A percentile compares a stretch with the other conserved stretches of the same genome.
These are phyloP conservation scores for Ilex aquifolium DNA, from an alignment of 257 asterid genomes.

Conservation along the genomic window DNA sequence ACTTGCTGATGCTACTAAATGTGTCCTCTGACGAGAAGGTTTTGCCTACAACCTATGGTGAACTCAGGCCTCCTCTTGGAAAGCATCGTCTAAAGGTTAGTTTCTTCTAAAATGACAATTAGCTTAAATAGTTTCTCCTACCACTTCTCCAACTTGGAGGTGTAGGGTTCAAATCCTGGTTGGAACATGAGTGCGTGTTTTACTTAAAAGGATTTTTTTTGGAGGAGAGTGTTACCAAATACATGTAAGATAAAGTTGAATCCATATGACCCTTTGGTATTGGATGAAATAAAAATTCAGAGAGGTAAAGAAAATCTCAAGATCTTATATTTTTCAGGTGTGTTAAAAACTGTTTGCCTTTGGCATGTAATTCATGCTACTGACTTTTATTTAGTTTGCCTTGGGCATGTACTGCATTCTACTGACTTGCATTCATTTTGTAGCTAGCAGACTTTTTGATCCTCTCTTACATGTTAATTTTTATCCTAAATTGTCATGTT, in stretches of 20 bases:
- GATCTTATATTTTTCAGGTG: neutral
- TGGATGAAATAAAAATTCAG: too few relatives aligned
- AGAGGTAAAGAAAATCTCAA: too few relatives aligned
- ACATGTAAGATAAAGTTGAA: too few relatives aligned
- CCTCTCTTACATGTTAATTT: neutral
- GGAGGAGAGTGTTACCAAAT: too few relatives aligned
- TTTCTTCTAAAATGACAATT: neutral
- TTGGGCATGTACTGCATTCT: neutral
- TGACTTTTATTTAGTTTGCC: neutral
- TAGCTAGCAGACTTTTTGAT: neutral
- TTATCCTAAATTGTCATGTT: neutral
- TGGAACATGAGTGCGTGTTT: neutral
- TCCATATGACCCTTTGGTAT: too few relatives aligned
- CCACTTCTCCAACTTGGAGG: neutral
- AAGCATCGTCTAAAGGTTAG: slow-evolving; percentile 88
- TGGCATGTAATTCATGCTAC: neutral
- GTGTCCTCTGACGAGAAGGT: slow-evolving; percentile 73
- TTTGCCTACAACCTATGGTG: slow-evolving; percentile 80
- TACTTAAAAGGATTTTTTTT: too few relatives aligned
- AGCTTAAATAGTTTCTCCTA: neutral
- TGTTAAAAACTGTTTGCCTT: neutral
- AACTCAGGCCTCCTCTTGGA: slow-evolving; percentile 94
- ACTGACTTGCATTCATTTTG: neutral
- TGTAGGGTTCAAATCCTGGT: neutral
- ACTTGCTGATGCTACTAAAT: slow-evolving; percentile 65